These are phyloP conservation scores for Tubosaeta brunneosetosa DNA, from an alignment of 768 basidiomycete genomes.

Conservation along the genomic window DNA sequence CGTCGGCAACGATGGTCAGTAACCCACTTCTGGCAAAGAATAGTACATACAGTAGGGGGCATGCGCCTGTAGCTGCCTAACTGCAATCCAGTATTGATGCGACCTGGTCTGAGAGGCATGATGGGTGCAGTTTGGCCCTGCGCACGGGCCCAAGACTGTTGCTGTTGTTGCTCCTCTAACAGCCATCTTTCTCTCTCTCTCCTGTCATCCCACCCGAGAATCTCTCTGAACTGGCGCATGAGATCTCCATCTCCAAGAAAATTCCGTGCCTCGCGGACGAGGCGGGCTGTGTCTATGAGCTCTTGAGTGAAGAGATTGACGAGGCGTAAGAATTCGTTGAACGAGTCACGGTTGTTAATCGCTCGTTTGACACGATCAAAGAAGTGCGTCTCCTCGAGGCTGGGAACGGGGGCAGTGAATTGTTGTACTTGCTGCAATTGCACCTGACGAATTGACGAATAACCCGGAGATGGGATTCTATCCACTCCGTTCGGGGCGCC, in stretches of 20 bases:
- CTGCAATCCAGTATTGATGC: constrained; percentile 63
- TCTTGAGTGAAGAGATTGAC: constrained; percentile 94
- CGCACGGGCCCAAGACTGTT: constrained; percentile 49
- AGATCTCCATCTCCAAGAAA: constrained; percentile 79
- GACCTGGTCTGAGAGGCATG: constrained; percentile 43
- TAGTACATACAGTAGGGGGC: constrained; percentile 64
- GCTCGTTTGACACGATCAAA: constrained; percentile 85
- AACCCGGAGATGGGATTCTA: constrained; percentile 20
- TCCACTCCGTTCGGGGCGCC: constrained; percentile 18
- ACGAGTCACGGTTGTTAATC: constrained; percentile 68
- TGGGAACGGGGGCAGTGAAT: constrained; percentile 18
- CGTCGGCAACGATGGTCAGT: neutral
- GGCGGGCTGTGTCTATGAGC: constrained; percentile 79
- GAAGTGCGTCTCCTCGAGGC: constrained; percentile 67
- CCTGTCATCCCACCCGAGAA: constrained; percentile 83
- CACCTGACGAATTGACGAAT: constrained; percentile 18
- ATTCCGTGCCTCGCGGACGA: constrained; percentile 74
- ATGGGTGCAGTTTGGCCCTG: constrained; percentile 36
- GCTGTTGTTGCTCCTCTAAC: constrained; percentile 41
- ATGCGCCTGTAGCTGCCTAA: constrained; percentile 90
- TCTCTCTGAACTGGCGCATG: constrained; percentile 75
- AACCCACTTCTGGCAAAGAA: neutral
- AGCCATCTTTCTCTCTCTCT: constrained; percentile 54
- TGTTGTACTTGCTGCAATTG: constrained; percentile 24
- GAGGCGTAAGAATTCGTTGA: constrained; percentile 93